Evolutionary conservation across 495 filamentous ascomycete species (phyloP), one percentile per base, ranked within the genome.

Genomic region (Trichoderma reesei): DNA sequence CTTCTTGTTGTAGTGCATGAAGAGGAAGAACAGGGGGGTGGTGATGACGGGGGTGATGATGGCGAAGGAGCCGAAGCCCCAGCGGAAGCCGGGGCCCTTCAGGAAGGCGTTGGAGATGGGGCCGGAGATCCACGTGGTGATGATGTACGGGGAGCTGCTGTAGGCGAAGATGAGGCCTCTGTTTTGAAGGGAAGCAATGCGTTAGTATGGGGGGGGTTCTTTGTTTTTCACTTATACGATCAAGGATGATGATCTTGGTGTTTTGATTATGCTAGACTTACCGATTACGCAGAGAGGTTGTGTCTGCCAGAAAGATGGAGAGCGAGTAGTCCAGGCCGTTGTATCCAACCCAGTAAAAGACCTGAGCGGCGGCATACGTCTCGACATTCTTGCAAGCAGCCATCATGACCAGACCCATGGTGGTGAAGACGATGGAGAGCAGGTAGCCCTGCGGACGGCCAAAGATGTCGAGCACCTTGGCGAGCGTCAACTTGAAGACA

Each of bases 391-490:
- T 74, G 69, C 76, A 81, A n/a, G 70, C 73, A 37, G 81, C 82
- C 81, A 82, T 82, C 67, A 82, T 74, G 42, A 78, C 66, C 18
- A 84, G 71, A 13, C 80, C 81, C 1, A 80, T 36, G 13, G 72
- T 74, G 18, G 78, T 72, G 59, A 78, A 75, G 36, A 68, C 65
- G 14, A 79, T 68, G 68, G 73, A 73, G 37, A 73, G 63, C n/a
- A 70, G 66, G 51, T 76, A 79, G 41, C 76, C 80, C 69, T 67
- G 81, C 64, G 70, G 83, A 69, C 79, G 79, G 63, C 85, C 87
- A 79, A 82, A 89, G 33, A 86, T 73, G 68, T 90, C 85, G 66
- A 88, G 72, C 59, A 89, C 73, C 71, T 89, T 88, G 54, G 85
- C 86, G 16, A 87, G 72, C 0, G 86, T 79, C 37, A 89, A 74